Percentiles rank a stretch among this genome's conserved stretches.
Conservation (phyloP, 371 early-diverging fungal species). For the Rozella allomycis region DNA sequence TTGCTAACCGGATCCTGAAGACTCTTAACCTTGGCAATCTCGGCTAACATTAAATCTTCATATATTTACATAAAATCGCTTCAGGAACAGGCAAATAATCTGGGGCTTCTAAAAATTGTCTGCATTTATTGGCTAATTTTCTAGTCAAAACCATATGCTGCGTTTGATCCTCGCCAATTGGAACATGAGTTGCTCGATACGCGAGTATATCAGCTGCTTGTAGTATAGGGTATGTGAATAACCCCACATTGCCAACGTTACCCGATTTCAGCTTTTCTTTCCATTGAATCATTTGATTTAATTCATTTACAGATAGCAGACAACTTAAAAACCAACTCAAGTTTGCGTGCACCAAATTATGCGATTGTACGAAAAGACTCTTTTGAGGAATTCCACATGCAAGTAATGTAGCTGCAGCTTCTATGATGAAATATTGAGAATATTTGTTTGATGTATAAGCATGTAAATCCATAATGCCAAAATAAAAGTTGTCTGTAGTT, state of each 20-base stretch:
- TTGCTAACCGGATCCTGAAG: constrained; percentile 48
- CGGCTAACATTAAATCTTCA: constrained; percentile 5
- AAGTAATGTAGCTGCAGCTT: constrained; percentile 28
- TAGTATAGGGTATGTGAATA: constrained; percentile 77
- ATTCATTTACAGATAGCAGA: constrained; percentile 60
- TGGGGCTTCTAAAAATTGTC: constrained; percentile 26
- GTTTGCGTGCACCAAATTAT: constrained; percentile 51
- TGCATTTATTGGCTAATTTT: constrained; percentile 47
- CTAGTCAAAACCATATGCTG: constrained; percentile 74
- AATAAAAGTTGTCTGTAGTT: constrained; percentile 2
- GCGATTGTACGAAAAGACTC: constrained; percentile 58
- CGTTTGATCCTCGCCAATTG: constrained; percentile 80
- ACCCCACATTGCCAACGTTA: constrained; percentile 28
- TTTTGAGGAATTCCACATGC: constrained; percentile 66
- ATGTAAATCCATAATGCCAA: constrained; percentile 62
- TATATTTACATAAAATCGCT: constrained; percentile 34
- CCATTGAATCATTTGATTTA: constrained; percentile 90
- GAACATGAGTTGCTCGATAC: constrained; percentile 71
- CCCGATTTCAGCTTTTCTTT: constrained; percentile 30
- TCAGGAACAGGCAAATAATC: constrained; percentile 41
- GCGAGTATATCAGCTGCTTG: constrained; percentile 85
- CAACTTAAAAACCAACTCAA: constrained; percentile 68
- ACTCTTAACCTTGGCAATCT: constrained; percentile 61
- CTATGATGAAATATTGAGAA: constrained; percentile 12
- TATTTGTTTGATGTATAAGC: constrained; percentile 58